These are phyloP conservation scores for Ceratocystis harringtonii DNA, from an alignment of 2,329 filamentous ascomycete genomes.

Conservation along the genomic window DNA sequence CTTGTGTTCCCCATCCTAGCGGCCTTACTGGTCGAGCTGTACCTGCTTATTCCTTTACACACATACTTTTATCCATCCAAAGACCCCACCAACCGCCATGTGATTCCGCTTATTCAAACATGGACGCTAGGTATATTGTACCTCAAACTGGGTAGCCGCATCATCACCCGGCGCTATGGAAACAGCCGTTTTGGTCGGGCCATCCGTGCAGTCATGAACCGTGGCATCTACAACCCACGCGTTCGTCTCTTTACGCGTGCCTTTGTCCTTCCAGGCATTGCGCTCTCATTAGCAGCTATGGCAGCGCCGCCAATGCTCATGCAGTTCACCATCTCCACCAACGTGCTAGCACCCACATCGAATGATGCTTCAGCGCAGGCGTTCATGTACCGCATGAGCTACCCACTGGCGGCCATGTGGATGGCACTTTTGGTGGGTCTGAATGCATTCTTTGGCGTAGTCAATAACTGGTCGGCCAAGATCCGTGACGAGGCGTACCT, in stretches of 20 bases:
- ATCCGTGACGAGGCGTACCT: constrained; percentile 93
- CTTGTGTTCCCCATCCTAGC: constrained; percentile 71
- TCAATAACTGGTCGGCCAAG: constrained; percentile 61
- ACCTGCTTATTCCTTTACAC: constrained; percentile 73
- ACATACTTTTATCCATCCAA: constrained; percentile 48
- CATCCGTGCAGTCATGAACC: constrained; percentile 55
- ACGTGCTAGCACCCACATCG: constrained; percentile 14
- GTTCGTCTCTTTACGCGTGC: constrained; percentile 65
- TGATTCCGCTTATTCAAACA: constrained; percentile 75
- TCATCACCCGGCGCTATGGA: constrained; percentile 5
- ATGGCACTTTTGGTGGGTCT: constrained; percentile 32
- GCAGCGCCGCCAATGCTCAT: constrained; percentile 40
- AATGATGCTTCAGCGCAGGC: constrained; percentile 23
- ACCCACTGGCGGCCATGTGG: constrained; percentile 45
- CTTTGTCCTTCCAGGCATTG: constrained; percentile 61
- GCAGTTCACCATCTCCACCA: constrained; percentile 13
- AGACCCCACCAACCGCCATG: constrained; percentile 34
- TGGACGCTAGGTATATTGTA: constrained; percentile 92
- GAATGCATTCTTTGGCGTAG: constrained; percentile 41
- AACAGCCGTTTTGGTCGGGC: constrained; percentile 55
- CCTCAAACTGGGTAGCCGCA: constrained; percentile 58
- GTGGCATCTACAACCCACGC: constrained; percentile 68
- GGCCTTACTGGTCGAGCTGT: constrained; percentile 70
- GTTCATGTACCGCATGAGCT: constrained; percentile 45
- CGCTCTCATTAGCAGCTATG: constrained; percentile 49